These are phyloP conservation scores for Fusarium torreyae DNA, from an alignment of 2,329 filamentous ascomycete genomes.

Conservation along the genomic window DNA sequence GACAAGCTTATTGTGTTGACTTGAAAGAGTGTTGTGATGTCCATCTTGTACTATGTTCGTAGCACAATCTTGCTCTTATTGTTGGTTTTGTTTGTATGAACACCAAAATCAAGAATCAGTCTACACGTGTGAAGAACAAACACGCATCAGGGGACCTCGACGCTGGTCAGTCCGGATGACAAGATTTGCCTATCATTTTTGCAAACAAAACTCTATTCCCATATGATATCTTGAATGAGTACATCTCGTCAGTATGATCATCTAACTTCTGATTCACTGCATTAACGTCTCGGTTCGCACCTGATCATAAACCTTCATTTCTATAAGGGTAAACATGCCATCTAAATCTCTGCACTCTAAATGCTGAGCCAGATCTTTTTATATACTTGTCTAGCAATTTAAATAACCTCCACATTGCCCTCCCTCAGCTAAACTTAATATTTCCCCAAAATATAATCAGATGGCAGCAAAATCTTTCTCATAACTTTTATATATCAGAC, in stretches of 20 bases:
- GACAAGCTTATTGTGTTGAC: background rate
- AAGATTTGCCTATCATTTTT: background rate
- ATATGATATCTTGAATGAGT: background rate
- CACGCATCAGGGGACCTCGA: background rate
- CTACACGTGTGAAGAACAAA: background rate
- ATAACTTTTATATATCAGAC: slow-evolving; percentile 1
- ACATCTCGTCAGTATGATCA: background rate
- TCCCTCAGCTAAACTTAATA: background rate
- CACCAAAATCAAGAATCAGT: background rate
- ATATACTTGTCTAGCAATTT: background rate
- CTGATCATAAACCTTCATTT: background rate
- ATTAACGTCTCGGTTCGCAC: background rate
- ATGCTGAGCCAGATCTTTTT: background rate
- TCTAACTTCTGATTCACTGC: background rate
- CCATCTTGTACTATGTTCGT: background rate
- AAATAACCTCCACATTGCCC: background rate
- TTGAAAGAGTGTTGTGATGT: too few relatives aligned
- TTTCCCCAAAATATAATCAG: background rate
- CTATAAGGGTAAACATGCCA: background rate
- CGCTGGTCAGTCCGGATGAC: background rate
- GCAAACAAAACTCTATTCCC: too few relatives aligned
- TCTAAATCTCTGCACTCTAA: background rate
- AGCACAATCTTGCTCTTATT: background rate
- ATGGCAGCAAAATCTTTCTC: background rate
- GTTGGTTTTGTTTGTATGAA: background rate